A percentile compares a stretch with the other conserved stretches of the same genome.
phyloP scores from a whole-genome alignment of 352 stramenopile genomes.

The Phytophthora kernoviae region DNA sequence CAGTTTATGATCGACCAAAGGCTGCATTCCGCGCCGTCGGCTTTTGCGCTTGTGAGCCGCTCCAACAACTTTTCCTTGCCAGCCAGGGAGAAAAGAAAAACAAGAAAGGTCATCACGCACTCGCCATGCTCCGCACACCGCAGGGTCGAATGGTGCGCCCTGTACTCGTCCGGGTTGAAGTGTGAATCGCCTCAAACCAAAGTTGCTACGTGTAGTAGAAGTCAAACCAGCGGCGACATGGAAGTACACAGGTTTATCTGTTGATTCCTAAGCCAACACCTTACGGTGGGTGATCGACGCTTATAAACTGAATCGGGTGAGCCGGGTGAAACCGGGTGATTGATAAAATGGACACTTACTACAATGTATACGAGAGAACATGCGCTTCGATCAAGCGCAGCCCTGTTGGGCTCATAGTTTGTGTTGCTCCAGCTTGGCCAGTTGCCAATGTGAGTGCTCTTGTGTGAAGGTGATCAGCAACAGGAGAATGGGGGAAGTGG shows the following conservation, averaged over 20 bases:
- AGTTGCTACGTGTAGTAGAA: no score
- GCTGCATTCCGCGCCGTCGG: conserved; percentile 60
- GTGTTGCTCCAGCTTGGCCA: conserved; percentile 10
- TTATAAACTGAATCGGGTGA: background rate
- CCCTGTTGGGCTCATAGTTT: conserved; percentile 16
- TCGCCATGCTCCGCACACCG: conserved; percentile 59
- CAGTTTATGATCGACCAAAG: conserved; percentile 82
- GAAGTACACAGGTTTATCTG: no score
- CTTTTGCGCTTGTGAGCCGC: conserved; percentile 66
- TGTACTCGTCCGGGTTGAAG: conserved; percentile 34
- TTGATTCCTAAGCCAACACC: no score
- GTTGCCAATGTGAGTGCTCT: conserved; percentile 18
- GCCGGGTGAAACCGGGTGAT: no score
- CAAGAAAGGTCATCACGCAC: conserved; percentile 21
- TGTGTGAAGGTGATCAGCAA: conserved; percentile 6
- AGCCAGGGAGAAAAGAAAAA: conserved; percentile 6
- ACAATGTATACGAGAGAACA: conserved; percentile 2
- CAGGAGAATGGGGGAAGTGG: conserved; percentile 14
- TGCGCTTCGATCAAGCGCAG: conserved; percentile 2
- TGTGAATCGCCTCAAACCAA: conserved; percentile 4
- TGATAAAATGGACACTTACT: background rate
- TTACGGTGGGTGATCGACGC: background rate
- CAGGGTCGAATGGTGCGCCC: conserved; percentile 61
- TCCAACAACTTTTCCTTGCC: conserved; percentile 65
- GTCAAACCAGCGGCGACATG: no score